These are phyloP conservation scores for Trichosporon sp. DNA, from an alignment of 1,284 basidiomycete species.

Conservation along the genomic window DNA sequence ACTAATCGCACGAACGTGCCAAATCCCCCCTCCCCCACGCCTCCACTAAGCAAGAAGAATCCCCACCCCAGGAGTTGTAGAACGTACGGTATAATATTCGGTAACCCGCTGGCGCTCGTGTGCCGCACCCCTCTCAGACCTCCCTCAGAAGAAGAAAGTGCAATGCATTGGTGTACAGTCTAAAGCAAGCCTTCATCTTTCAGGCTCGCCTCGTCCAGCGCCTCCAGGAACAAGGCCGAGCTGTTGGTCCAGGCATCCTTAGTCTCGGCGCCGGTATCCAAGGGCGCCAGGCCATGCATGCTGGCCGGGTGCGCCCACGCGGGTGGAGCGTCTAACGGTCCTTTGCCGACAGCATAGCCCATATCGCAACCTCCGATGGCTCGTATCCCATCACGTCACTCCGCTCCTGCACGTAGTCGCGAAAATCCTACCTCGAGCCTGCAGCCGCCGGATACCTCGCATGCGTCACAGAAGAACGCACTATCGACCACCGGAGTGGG, in stretches of 20 bases:
- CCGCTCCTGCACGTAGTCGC: too few species aligned
- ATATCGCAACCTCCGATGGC: not conserved
- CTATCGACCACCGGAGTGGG: not conserved
- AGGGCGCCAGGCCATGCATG: too few species aligned
- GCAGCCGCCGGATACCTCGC: not conserved
- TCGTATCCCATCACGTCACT: too few species aligned
- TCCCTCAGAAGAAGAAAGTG: not conserved
- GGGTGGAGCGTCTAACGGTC: too few species aligned
- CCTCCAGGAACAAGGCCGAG: not conserved
- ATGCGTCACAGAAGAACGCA: not conserved
- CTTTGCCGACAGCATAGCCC: too few species aligned
- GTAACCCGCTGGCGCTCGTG: not conserved
- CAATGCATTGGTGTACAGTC: constrained; percentile 1
- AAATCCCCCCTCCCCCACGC: not conserved
- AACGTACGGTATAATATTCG: constrained; percentile 3
- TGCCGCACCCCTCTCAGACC: not conserved
- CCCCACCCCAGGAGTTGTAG: not conserved
- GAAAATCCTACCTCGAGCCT: not conserved
- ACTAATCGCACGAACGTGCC: constrained; percentile 21
- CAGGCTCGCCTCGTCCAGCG: not conserved
- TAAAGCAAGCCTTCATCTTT: not conserved
- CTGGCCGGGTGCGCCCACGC: too few species aligned
- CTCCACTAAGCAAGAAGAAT: not conserved
- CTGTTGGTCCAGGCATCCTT: not conserved
- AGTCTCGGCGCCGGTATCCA: not conserved